phyloP scores from a whole-genome alignment of 257 asterid species.

The Agastache rugosa region DNA sequence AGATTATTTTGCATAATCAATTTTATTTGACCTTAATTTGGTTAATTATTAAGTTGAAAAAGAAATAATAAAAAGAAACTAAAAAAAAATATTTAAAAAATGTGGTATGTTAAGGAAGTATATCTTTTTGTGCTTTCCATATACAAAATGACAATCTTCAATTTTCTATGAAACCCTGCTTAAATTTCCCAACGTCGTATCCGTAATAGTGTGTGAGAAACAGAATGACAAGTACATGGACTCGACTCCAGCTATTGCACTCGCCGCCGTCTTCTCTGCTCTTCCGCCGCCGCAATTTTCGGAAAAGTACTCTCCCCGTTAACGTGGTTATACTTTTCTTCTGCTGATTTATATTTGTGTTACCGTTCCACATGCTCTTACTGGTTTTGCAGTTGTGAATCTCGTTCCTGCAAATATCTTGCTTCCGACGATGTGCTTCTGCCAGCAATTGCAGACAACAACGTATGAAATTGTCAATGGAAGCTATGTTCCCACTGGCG shows the following conservation, averaged over 20 bases:
- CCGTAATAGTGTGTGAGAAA: neutral
- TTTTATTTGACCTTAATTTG: too few relatives aligned
- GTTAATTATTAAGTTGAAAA: too few relatives aligned
- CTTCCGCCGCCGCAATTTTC: slow-evolving; percentile 44
- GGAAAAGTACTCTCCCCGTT: slow-evolving; percentile 43
- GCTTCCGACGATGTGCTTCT: slow-evolving; percentile 52
- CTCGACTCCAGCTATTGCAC: slow-evolving; percentile 62
- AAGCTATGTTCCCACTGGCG: slow-evolving; percentile 67
- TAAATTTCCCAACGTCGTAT: neutral
- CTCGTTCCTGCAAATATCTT: slow-evolving; percentile 47
- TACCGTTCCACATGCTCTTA: neutral
- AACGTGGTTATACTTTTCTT: neutral
- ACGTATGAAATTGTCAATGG: slow-evolving; percentile 71
- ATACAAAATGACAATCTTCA: neutral
- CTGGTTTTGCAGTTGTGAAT: slow-evolving; percentile 49
- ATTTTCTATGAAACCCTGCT: neutral
- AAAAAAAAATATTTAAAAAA: too few relatives aligned
- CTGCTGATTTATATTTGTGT: neutral
- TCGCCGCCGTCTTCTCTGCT: slow-evolving; percentile 50
- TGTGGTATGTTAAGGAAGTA: too few relatives aligned
- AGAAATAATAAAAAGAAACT: too few relatives aligned
- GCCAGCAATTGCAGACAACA: slow-evolving; percentile 73
- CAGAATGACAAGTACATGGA: slow-evolving; percentile 61
- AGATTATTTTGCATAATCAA: too few relatives aligned
- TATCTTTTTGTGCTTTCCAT: too few relatives aligned